Evolutionary conservation across 805 yeast species (phyloP).

Genomic region (Monosporozyma siamensis): DNA sequence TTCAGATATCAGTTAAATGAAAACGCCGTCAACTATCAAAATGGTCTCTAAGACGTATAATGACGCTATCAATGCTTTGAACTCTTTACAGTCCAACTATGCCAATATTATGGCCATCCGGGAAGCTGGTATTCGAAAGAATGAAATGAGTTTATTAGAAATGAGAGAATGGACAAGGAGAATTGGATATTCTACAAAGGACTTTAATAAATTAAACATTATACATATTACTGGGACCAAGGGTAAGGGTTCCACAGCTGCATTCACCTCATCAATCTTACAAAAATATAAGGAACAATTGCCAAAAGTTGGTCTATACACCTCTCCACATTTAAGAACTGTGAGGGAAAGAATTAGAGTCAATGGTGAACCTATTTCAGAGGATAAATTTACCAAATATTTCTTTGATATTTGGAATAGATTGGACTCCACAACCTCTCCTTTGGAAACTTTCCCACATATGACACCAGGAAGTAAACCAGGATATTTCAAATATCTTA

Average conservation of each 20-base stretch:
- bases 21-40: conserved; percentile 11
- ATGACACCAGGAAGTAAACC: conserved; percentile 73
- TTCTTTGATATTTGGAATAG: conserved; percentile 93
- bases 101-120: conserved; percentile 79
- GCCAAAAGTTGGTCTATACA: conserved; percentile 76
- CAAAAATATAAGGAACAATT: conserved; percentile 42
- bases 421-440: conserved; percentile 49
- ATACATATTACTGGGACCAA: conserved; percentile 96
- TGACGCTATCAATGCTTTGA: conserved; percentile 80
- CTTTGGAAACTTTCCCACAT: conserved; percentile 53
- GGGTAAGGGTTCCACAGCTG: conserved; percentile 97
- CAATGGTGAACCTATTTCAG: conserved; percentile 76
- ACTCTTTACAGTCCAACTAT: conserved; percentile 83
- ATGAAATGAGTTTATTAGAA: conserved; percentile 67
- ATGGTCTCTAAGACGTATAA: conserved; percentile 27
- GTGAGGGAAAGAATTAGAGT: conserved; percentile 88
- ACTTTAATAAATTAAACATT: conserved; percentile 65
- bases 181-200: conserved; percentile 55
- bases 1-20: conserved; percentile 7
- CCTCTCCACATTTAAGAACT: conserved; percentile 90
- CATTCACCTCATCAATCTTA: conserved; percentile 78
- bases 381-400: conserved; percentile 72
- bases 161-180: conserved; percentile 75
- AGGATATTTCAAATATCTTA: conserved; percentile 84
- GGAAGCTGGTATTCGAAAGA: conserved; percentile 55